Percentiles rank a stretch among this genome's conserved stretches.
These are phyloP conservation scores for Kwoniella sp. DNA, from an alignment of 768 basidiomycete species.

Conservation along the genomic window DNA sequence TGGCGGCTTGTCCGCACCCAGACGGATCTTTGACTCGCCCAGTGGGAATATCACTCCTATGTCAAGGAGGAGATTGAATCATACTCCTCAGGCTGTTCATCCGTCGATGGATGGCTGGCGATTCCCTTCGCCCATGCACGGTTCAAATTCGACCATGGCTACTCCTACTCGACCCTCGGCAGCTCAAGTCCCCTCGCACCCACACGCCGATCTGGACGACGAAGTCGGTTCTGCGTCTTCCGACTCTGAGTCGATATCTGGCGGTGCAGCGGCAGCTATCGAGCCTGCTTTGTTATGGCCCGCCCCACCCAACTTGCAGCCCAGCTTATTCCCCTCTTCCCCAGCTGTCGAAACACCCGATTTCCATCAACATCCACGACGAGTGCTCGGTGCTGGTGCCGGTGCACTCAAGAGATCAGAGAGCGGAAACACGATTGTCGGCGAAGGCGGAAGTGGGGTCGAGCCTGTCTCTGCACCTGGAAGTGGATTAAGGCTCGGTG, in stretches of 20 bases:
- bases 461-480: constrained; percentile 24
- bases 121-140: constrained; percentile 34
- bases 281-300: constrained; percentile 41
- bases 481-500: constrained; percentile 38
- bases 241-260: constrained; percentile 10
- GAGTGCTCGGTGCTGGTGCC: background rate
- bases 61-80: constrained; percentile 14
- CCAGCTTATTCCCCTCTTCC: constrained; percentile 37
- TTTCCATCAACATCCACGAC: constrained; percentile 1
- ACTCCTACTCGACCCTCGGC: constrained; percentile 34
- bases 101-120: constrained; percentile 43
- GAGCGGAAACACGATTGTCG: background rate
- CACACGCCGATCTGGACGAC: background rate
- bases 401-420: background rate
- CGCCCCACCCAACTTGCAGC: constrained; percentile 29
- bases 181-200: constrained; percentile 9
- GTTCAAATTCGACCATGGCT: constrained; percentile 19
- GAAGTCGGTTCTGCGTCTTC: background rate
- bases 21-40: constrained; percentile 22
- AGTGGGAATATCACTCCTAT: constrained; percentile 16
- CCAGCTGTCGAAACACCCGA: constrained; percentile 35
- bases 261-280: background rate
- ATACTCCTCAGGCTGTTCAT: constrained; percentile 29
- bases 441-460: background rate
- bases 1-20: constrained; percentile 20